Base-by-base conservation (phyloP, 208 protist genomes). In the Acanthamoeba lenticulata region DNA sequence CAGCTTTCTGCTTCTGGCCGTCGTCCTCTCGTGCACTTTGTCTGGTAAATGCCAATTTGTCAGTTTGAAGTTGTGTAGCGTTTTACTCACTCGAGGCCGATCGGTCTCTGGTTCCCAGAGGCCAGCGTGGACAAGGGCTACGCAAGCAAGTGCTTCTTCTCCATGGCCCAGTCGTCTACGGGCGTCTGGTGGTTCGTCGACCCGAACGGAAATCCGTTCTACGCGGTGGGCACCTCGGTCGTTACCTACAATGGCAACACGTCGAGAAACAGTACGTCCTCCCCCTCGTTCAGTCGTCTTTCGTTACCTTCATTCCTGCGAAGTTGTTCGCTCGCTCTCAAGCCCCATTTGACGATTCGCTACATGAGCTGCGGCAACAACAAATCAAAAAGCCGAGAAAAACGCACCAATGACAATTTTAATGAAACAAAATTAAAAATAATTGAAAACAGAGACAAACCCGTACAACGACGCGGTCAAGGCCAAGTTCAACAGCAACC, bases 101-200 rank as follows among this genome's bases (percentile, higher is more conserved):
- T n/a, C n/a, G n/a, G n/a, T n/a, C n/a, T n/a, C n/a, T n/a, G n/a
- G n/a, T n/a, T n/a, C n/a, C n/a, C n/a, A n/a, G n/a, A n/a, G 47
- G 47, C 47, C 9, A 52, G 47, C 47, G 52, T 60, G 52, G 52
- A 60, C 52, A 27, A n/a, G 11, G 52, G 52, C 19, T 74, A 74
- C 65, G 15, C n/a, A 17, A 74, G 65, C 65, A 74, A 74, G 65
- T 74, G 65, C 36, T 74, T 74, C 65, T 74, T 74, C 36, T 74
- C 65, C 32, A 2, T 74, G n/a, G 65, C 2, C 17, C 65, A 74
- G 65, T 74, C 65, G 2, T 21, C 32, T 2, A 40, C 65, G 11
- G 65, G 65, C 36, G 65, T 42, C 2, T 74, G 65, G 65, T 74
- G 65, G 65, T 74, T 74, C 36, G n/a, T 74, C 17, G 65, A 74